Evolutionary conservation across 1,139 yeast genomes (phyloP).

Genomic region (Taphrina communis): DNA sequence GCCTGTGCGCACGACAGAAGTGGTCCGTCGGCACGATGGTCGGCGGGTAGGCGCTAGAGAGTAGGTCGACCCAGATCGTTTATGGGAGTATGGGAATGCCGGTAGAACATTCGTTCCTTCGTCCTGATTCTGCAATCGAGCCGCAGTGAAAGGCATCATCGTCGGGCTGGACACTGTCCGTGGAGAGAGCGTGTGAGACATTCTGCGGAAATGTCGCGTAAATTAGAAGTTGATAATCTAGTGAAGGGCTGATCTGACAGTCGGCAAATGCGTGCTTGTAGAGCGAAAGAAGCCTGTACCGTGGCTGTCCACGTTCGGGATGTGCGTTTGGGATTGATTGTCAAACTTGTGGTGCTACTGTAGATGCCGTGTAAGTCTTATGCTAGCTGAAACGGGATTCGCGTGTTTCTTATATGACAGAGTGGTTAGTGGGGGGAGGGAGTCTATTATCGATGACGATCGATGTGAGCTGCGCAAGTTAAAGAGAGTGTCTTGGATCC

Average conservation of each 20-base stretch:
- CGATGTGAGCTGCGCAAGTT: not conserved
- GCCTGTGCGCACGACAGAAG: constrained; percentile 19
- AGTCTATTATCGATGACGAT: constrained; percentile 6
- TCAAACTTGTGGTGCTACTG: not conserved
- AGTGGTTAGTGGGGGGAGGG: too few relatives aligned
- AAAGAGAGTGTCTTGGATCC: not conserved
- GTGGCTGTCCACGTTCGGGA: not conserved
- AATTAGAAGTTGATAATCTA: constrained; percentile 1
- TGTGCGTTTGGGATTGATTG: not conserved
- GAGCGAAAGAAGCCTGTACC: not conserved
- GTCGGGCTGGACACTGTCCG: constrained; percentile 1
- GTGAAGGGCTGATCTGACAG: not conserved
- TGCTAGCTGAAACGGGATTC: not conserved
- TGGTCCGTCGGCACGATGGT: constrained; percentile 8
- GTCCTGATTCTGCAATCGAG: not conserved
- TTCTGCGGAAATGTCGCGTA: not conserved
- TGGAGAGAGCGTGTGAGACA: constrained; percentile 7
- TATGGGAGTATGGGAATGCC: constrained; percentile 25
- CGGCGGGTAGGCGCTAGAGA: constrained; percentile 16
- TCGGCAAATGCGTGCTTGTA: not conserved
- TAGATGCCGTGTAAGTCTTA: not conserved
- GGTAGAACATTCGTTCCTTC: not conserved
- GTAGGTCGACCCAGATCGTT: constrained; percentile 8
- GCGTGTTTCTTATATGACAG: too few relatives aligned
- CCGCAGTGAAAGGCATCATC: not conserved